Evolutionary conservation across 2,329 filamentous ascomycete species (phyloP), one percentile per base, ranked within the genome.

Genomic region (Didymellaceae sp.): DNA sequence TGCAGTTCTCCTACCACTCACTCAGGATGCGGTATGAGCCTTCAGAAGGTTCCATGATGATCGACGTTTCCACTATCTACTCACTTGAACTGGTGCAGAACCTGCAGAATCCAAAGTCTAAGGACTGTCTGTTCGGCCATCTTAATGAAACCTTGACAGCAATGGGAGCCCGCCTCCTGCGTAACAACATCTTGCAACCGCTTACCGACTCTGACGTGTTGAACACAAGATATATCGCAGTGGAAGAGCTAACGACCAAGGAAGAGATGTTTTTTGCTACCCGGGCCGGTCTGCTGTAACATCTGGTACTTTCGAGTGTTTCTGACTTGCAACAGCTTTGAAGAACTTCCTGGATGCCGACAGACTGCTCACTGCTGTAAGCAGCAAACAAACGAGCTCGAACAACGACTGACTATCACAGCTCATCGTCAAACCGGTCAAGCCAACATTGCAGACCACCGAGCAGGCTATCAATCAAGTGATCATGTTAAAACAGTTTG

Each of bases 61-160:
- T 97, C 61, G 93, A 97, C 64, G 81, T 94, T 2, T 88, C 90
- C 0, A 96, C 92, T 0, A 90, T 97, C 21, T 82, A 87, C 28
- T 91, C 91, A 0, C 78, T 99, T 3, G 94, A 99, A 70, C 80
- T 99, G 5, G 88, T 97, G 20, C 91, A 96, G 63, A 99, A 97
- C 59, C 68, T 92, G 0, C 86, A 89, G 10, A 86, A 88, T 59
- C 66, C 85, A 0, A 91, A 88, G 59, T 96, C 91, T 0, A 90
- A 86, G 56, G 85, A 93, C 30, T 93, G 88, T 57, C 77, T 99
- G 0, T 93, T 92, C 56, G 92, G 92, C 0, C 73, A 97, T 0
- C 75, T 99, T 35, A 95, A 97, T 62, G 82, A 91, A 57, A 96
- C 92, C 0, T 69, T 84, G 16, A 97, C 94, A 0, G 88, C 90